Evolutionary conservation across 83 land plant genomes (phyloP), one percentile per base, ranked within the genome.

Genomic region (Larix sibirica): DNA sequence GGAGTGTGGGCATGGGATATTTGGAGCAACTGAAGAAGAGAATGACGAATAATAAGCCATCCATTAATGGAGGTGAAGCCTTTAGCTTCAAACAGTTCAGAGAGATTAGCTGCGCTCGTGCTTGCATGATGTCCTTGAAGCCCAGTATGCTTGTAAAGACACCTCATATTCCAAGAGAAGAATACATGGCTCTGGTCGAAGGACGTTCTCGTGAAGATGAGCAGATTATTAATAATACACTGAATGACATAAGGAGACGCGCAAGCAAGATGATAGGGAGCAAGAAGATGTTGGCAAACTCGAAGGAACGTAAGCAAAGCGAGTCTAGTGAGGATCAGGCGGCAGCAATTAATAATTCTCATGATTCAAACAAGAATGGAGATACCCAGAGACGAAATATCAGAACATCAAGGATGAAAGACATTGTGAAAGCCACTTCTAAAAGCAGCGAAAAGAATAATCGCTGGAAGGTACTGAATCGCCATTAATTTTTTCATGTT

Each of bases 391-490:
- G 42, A n/a, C 38, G 10, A 4, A 40, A 71, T 71, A 38, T 20
- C 13, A 36, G 2, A 26, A 10, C 75, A 14, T 70, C 50, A 5
- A 40, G 75, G 17, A 70, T 70, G 75, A 38, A 38, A 44, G 76
- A 71, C 54, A 40, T 71, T 1, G 50, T 40, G 54, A 71, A 71
- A 71, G 76, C 40, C 40, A 36, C 40, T 33, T n/a, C 12, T 71
- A 71, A 71, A 18, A 40, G 3, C 76, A 71, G 12, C 21, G 47
- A 71, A 17, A 42, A n/a, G 20, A 71, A 71, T 36, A 71, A 42
- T 38, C 76, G 76, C n/a, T 71, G 76, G 76, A 71, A 20, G 76
- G 76, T 71, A 70, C 44, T 38, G 56, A 50, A 50, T 47, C 9
- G 54, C 54, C 54, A 47, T 47, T 47, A 16, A 31, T 36, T 69